phyloP scores from a whole-genome alignment of 257 asterid genomes.

The Solanum pennellii region DNA sequence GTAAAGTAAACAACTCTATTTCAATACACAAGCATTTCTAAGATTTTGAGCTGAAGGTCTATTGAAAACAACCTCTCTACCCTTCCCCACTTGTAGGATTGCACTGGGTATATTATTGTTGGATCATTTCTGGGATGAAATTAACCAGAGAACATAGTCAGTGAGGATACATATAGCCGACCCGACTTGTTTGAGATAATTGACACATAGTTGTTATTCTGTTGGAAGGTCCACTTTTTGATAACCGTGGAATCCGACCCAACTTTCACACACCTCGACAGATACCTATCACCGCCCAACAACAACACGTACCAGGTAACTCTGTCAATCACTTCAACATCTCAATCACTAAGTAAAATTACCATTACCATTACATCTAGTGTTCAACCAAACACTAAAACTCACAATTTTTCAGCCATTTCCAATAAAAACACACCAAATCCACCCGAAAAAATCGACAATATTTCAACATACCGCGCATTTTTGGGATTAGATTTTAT shows the following conservation, averaged over 20 bases:
- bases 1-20: neutral
- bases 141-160: neutral
- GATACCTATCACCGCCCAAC: fast-evolving
- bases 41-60: too few relatives aligned
- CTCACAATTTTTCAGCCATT: neutral
- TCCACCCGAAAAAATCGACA: neutral
- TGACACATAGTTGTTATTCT: neutral
- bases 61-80: too few relatives aligned
- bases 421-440: neutral
- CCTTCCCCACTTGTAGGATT: too few relatives aligned
- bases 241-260: fast-evolving
- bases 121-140: neutral
- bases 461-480: constrained; percentile 45
- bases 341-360: neutral
- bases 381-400: neutral
- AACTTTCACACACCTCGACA: fast-evolving
- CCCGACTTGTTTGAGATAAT: neutral
- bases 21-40: too few relatives aligned
- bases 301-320: neutral
- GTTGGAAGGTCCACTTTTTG: neutral
- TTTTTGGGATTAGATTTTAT: constrained; percentile 72
- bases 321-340: neutral
- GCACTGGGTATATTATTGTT: too few relatives aligned
- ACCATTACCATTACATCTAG: neutral
- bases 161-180: neutral